Percentiles rank a stretch among this genome's conserved stretches.
phyloP scores from a whole-genome alignment of 495 filamentous ascomycete species.

The Glarea lozoyensis region DNA sequence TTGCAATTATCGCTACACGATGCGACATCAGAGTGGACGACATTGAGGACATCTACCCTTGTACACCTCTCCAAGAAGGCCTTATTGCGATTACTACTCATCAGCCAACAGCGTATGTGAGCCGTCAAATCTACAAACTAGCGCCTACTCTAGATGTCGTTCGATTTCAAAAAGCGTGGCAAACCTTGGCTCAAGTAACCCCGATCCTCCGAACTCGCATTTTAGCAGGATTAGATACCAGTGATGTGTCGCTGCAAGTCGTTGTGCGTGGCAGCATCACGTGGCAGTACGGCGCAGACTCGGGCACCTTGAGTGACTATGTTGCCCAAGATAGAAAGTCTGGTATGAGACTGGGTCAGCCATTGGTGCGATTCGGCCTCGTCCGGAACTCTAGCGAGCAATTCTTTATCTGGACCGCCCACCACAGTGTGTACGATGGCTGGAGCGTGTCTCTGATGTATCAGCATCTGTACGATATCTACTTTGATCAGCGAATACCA shows the following conservation, averaged over 20 bases:
- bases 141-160: conserved; percentile 28
- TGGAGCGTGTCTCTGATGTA: conserved; percentile 2
- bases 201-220: neutral
- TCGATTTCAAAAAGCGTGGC: conserved; percentile 40
- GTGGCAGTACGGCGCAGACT: neutral
- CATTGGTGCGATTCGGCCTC: neutral
- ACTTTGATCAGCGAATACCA: neutral
- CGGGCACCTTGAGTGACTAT: neutral
- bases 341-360: neutral
- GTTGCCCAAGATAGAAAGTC: neutral
- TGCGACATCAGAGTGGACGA: conserved; percentile 32
- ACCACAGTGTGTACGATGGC: conserved; percentile 10
- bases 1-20: conserved; percentile 36
- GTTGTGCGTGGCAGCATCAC: neutral
- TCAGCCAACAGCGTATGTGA: conserved; percentile 32
- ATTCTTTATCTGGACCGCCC: neutral
- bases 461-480: neutral
- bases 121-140: conserved; percentile 34
- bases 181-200: conserved; percentile 8
- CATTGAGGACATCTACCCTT: conserved; percentile 51
- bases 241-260: neutral
- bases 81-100: conserved; percentile 36
- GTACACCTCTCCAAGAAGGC: conserved; percentile 45
- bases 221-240: neutral
- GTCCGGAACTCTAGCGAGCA: neutral